Conservation (phyloP, 208 protist genomes). For the Trypanosoma scelopori region DNA sequence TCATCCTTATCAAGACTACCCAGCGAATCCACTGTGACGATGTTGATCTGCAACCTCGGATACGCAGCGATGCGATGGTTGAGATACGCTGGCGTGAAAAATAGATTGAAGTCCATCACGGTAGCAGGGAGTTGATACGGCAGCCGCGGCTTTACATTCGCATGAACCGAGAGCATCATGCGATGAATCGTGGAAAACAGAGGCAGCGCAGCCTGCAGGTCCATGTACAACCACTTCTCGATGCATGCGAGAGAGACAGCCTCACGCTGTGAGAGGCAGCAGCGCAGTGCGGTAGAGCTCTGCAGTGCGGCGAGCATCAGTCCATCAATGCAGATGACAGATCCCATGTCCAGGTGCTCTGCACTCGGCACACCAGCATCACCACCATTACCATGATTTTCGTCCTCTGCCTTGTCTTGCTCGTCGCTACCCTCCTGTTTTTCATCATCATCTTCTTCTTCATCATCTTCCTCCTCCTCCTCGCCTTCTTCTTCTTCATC, state of each 20-base stretch:
- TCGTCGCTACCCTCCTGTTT: slow-evolving; percentile 1
- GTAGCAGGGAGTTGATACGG: slow-evolving; percentile 48
- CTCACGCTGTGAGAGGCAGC: slow-evolving; percentile 62
- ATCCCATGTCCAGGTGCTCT: slow-evolving; percentile 35
- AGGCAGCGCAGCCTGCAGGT: slow-evolving; percentile 49
- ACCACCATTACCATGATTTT: slow-evolving; percentile 12
- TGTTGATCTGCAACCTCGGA: slow-evolving; percentile 11
- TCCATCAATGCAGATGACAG: slow-evolving; percentile 54
- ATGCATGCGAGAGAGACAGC: slow-evolving; percentile 35
- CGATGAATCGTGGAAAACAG: slow-evolving; percentile 60
- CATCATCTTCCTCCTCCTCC: slow-evolving; percentile 5
- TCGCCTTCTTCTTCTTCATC: slow-evolving; percentile 6
- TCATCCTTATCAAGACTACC: background rate
- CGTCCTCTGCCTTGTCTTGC: slow-evolving; percentile 16
- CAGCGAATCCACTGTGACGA: slow-evolving; percentile 2
- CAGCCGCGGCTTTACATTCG: slow-evolving; percentile 40
- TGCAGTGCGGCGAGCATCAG: slow-evolving; percentile 66
- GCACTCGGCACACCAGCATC: slow-evolving; percentile 12
- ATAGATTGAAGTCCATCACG: slow-evolving; percentile 68
- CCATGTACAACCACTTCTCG: slow-evolving; percentile 50
- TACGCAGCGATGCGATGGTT: background rate
- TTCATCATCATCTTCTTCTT: slow-evolving; percentile 3
- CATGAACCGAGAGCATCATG: slow-evolving; percentile 41
- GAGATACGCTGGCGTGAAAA: slow-evolving; percentile 43
- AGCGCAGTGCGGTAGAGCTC: slow-evolving; percentile 56